Percentiles rank a stretch among this genome's conserved stretches.
These are phyloP conservation scores for Barbatosphaeria neglecta DNA, from an alignment of 495 filamentous ascomycete genomes.

Conservation along the genomic window DNA sequence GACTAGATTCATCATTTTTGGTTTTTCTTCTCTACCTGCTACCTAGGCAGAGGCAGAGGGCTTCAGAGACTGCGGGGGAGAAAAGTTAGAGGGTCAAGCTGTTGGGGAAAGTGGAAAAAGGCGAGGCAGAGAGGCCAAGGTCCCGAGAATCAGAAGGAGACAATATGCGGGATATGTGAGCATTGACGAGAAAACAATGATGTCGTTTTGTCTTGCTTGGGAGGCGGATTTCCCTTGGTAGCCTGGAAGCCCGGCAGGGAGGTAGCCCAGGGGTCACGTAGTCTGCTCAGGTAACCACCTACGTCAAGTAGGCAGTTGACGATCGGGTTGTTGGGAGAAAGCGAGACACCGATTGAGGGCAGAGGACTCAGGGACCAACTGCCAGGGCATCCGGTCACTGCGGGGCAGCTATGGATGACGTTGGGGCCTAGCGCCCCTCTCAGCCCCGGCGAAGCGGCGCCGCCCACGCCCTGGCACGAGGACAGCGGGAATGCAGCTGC, in stretches of 20 bases:
- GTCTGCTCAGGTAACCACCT: no score
- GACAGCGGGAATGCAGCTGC: neutral
- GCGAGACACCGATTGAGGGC: neutral
- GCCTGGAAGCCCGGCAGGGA: no score
- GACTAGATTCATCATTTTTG: slow-evolving; percentile 20
- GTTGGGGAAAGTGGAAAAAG: no score
- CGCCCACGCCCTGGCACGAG: no score
- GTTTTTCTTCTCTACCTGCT: neutral
- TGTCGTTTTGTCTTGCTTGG: neutral
- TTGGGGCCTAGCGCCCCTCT: neutral
- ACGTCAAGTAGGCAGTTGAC: neutral
- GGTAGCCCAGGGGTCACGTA: no score
- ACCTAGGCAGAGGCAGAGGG: neutral
- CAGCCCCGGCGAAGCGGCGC: no score
- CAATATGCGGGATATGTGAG: slow-evolving; percentile 9
- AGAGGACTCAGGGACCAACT: neutral
- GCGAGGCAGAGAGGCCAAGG: neutral
- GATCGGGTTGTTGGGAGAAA: neutral
- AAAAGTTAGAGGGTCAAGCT: no score
- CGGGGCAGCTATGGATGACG: neutral
- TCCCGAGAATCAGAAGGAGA: neutral
- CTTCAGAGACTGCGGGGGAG: neutral
- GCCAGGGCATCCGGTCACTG: neutral
- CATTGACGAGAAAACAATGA: neutral
- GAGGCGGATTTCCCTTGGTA: neutral